Conservation (phyloP, 176 grass and related monocot species). For the Neostapfia colusana region DNA sequence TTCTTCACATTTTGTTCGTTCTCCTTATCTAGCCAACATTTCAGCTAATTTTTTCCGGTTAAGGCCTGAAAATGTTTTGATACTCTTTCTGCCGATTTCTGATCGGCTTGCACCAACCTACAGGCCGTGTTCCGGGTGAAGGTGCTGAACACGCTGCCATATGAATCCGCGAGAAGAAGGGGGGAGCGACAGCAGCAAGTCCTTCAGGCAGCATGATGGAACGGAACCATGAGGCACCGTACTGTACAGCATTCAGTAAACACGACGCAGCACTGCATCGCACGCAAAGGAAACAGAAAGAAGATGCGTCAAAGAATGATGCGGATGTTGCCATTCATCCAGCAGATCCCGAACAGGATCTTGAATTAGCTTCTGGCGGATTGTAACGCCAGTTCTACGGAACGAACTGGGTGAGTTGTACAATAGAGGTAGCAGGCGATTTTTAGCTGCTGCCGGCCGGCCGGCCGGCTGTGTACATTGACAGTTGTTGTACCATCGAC, state of each 20-base stretch:
- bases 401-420: conserved; percentile 40
- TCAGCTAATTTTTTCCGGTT: background rate
- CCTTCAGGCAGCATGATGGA: conserved; percentile 79
- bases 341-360: conserved; percentile 36
- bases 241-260: conserved; percentile 52
- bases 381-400: conserved; percentile 28
- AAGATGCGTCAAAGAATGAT: background rate
- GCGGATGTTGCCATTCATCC: conserved; percentile 30
- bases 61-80: background rate
- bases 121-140: conserved; percentile 86
- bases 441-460: conserved; percentile 50
- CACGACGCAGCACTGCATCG: conserved; percentile 7
- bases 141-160: conserved; percentile 63
- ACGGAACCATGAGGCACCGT: background rate
- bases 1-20: background rate
- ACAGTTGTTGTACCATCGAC: conserved; percentile 28
- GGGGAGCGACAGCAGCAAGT: conserved; percentile 27
- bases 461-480: conserved; percentile 47
- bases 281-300: conserved; percentile 2
- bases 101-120: background rate
- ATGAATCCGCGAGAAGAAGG: conserved; percentile 45
- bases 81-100: conserved; percentile 2
- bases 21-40: background rate
- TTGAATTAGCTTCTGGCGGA: conserved; percentile 35
- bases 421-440: conserved; percentile 40